phyloP scores from a whole-genome alignment of 257 asterid species.

The Ligustrum vulgare region DNA sequence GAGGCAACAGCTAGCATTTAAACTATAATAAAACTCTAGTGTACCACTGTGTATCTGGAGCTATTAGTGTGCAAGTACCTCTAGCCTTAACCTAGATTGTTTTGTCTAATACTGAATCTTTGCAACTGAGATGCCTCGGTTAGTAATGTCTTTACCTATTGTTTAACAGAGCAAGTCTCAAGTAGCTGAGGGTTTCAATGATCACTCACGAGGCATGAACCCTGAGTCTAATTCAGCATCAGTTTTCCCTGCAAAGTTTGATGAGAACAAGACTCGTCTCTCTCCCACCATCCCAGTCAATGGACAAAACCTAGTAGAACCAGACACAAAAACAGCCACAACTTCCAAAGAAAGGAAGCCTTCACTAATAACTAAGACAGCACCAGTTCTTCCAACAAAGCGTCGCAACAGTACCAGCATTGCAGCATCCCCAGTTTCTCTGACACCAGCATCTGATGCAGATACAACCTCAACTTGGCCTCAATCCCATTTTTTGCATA shows the following conservation, averaged over 20 bases:
- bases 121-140: background rate
- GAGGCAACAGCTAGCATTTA: background rate
- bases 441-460: conserved; percentile 36
- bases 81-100: background rate
- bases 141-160: conserved; percentile 18
- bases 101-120: background rate
- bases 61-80: background rate
- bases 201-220: conserved; percentile 48
- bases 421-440: conserved; percentile 44
- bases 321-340: conserved; percentile 53
- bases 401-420: conserved; percentile 40
- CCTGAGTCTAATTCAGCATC: conserved; percentile 49
- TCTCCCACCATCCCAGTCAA: conserved; percentile 48
- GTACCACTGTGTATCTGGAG: background rate
- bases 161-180: conserved; percentile 55
- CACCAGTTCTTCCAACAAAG: conserved; percentile 31
- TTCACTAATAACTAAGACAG: conserved; percentile 42
- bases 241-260: conserved; percentile 50
- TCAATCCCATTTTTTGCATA: conserved; percentile 39
- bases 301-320: conserved; percentile 61
- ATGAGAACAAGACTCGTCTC: conserved; percentile 44
- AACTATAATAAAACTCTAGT: background rate
- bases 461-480: conserved; percentile 44
- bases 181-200: conserved; percentile 53
- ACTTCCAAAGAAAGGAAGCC: conserved; percentile 50